Base-by-base conservation (phyloP, 106 monocot genomes). In the Dendrobium chrysotoxum region DNA sequence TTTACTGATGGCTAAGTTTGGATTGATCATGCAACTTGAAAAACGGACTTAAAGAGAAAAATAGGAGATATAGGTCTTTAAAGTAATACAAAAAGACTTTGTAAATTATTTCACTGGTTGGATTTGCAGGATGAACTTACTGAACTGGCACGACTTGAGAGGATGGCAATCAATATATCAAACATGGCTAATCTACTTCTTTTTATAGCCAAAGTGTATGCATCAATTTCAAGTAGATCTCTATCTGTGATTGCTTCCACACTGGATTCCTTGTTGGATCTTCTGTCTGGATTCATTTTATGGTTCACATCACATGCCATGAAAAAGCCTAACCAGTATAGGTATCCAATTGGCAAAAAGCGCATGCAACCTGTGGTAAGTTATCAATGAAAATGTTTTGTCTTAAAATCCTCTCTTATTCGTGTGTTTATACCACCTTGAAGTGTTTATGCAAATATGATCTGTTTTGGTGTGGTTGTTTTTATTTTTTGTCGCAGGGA, bases 171-270 rank as follows among this genome's bases (percentile, higher is more conserved):
- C 18, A 86, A 84, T 61, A 75, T 90, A 28, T 97, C 94, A 18
- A 97, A 97, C 46, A 80, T 88, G 6, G 84, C 86, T 0, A 97
- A 97, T 53, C 8, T 94, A 40, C 5, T 97, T 53, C 90, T 94
- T 13, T 97, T 97, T 80, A 68, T 71, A 3, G 83, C 80, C 1
- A 97, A 97, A 79, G 87, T 90, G 0, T 82, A 87, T 65, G 94
- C 94, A 44, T 97, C 90, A 0, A 26, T 97, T 30, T 85, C 83
- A 26, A 94, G 90, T 74, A 83, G 68, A 61, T 97, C 96, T 10
- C 26, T 97, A 85, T 92, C 96, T 21, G 90, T 97, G n/a, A 97
- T 97, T 30, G 96, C 96, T 54, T 97, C 96, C 11, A 89, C 96
- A 0, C 79, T 97, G 39, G 94, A 97, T 73, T 97, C 94, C 40